Evolutionary conservation across 768 basidiomycete species (phyloP), one percentile per base, ranked within the genome.

Genomic region (Trametes cubensis): DNA sequence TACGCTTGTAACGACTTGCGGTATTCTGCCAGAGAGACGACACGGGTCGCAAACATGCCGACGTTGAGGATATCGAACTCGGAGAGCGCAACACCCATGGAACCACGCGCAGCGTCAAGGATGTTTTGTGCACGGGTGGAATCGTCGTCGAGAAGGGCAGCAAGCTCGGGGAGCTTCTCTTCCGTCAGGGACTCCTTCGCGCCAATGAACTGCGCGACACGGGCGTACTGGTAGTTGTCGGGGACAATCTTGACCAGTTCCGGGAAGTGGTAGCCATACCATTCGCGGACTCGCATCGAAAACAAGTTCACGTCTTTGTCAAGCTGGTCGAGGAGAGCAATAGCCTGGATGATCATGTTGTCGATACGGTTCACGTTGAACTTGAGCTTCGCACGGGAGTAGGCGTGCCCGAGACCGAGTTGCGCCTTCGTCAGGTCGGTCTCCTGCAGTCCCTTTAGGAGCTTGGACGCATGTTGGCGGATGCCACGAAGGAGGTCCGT

Each of bases 301-400:
- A 98, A 98, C 30, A 95, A 86, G 80, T 98, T 98, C 76, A 98
- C 94, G 75, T 98, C 96, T 81, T 98, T 98, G 84, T 98, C 96
- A 71, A 98, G 89, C 71, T 98, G 95, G 79, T 98, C 96, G 70
- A 97, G 91, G 60, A 98, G 88, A 5, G 95, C 92, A 73, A 98
- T 98, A 62, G 96, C 96, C 77, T 98, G 96, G 69, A 98, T 98
- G 78, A 98, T 98, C 96, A 98, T 98, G 82, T 98, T 97, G 78
- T 97, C 95, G 59, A 92, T 85, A 55, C 93, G 84, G 81, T 95
- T 95, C 57, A 95, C 93, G 76, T 95, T 95, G 84, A 94, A 98
- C 79, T 98, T 98, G 65, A 98, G 89, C 75, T 98, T 98, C 42
- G 95, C 90, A 65, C 96, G 89, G 23, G 95, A 97, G 80, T 96